Conservation (phyloP, 768 basidiomycete species). For the Dendrothele bispora region DNA sequence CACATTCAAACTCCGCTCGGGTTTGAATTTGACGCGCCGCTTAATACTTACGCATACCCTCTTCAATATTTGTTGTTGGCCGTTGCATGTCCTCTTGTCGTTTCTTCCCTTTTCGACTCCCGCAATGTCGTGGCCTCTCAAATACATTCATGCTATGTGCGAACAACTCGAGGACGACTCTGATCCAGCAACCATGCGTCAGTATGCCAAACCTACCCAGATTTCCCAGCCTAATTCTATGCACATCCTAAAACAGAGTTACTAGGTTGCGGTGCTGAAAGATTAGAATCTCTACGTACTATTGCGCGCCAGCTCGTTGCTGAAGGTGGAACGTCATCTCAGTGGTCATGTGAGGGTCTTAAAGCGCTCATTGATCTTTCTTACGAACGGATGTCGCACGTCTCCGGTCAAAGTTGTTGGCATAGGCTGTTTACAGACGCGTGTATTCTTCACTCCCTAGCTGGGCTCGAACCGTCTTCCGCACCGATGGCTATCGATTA, state of each 20-base stretch:
- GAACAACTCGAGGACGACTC: background rate
- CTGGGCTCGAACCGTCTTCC: slow-evolving; percentile 17
- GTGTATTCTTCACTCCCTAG: slow-evolving; percentile 56
- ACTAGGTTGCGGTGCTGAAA: slow-evolving; percentile 2
- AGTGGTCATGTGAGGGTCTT: slow-evolving; percentile 18
- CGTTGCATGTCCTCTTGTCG: background rate
- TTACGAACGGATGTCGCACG: slow-evolving; percentile 48
- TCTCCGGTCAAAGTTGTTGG: slow-evolving; percentile 45
- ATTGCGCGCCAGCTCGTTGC: background rate
- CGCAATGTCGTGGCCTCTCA: background rate
- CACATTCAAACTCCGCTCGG: slow-evolving; percentile 2
- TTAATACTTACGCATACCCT: background rate
- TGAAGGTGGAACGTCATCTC: background rate
- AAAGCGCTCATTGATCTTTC: slow-evolving; percentile 47
- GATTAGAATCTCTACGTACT: background rate
- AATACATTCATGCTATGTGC: background rate
- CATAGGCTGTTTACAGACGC: slow-evolving; percentile 77
- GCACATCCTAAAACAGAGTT: slow-evolving; percentile 4
- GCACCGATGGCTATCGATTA: slow-evolving; percentile 49
- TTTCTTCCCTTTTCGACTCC: background rate
- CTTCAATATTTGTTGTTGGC: background rate
- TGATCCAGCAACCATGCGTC: background rate
- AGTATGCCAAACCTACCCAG: background rate
- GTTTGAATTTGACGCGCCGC: background rate
- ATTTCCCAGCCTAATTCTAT: background rate